phyloP scores from a whole-genome alignment of 2,329 filamentous ascomycete genomes.

The Stemphylium beticola region DNA sequence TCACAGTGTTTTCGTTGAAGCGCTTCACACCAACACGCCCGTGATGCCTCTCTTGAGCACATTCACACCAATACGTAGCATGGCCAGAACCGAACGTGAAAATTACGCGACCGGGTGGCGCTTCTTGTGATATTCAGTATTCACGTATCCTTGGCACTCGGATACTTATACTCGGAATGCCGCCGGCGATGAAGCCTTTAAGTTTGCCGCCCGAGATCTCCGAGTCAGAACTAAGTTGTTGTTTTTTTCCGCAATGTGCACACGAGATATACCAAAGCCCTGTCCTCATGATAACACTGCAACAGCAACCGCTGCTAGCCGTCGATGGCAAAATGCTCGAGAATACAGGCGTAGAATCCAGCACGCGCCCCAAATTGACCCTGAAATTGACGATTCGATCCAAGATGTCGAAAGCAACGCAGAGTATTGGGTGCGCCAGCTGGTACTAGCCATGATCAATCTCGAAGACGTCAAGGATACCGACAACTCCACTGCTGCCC shows the following conservation, averaged over 20 bases:
- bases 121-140: too few species aligned
- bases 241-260: background rate
- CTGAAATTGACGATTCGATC: background rate
- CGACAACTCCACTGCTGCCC: background rate
- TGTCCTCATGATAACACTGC: background rate
- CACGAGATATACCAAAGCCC: background rate
- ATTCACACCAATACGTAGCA: too few species aligned
- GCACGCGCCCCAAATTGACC: background rate
- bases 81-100: too few species aligned
- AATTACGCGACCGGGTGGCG: too few species aligned
- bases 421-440: background rate
- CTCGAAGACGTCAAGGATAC: constrained; percentile 6
- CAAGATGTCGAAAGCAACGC: constrained; percentile 1
- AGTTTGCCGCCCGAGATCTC: background rate
- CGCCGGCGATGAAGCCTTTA: background rate
- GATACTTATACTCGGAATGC: background rate
- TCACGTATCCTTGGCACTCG: too few species aligned
- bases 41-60: too few species aligned
- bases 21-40: too few species aligned
- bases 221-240: too few species aligned
- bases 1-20: background rate
- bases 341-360: background rate
- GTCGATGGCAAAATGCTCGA: background rate
- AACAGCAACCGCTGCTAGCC: background rate
- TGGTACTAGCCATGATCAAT: constrained; percentile 2